Base-by-base conservation (phyloP, 2,329 filamentous ascomycete species). In the Colletotrichum australisinense region DNA sequence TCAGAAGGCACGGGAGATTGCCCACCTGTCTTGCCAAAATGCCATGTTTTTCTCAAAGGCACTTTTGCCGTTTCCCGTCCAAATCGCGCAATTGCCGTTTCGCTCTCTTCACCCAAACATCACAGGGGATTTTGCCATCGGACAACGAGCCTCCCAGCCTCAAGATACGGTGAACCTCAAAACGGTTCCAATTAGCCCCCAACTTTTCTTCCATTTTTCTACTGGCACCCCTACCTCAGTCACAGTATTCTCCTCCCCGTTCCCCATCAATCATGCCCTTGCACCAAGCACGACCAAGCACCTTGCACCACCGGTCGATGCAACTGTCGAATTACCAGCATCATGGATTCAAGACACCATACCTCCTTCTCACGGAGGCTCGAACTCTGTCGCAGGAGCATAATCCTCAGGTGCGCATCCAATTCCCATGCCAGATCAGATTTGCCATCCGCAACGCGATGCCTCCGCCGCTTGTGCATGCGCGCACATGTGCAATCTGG, bases 1-100 rank as follows among this genome's bases (percentile, higher is more conserved):
- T 16, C 14, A 42, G 38, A 42, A 55, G 52, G 11, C 52, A 49
- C 42, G 42, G 19, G 42, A 49, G 42, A 49, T 49, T 49, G 42
- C 42, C 42, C 19, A 49, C 42, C 19, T 49, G 35, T 26, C 5
- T 63, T 32, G 58, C 42, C 38, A 32, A 64, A 70, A 70, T 73
- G 55, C 70, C 70, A 73, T 73, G 59, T 73, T 70, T 73, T 60
- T 26, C 67, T 57, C 55, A 19, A n/a, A 70, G 58, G 70, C 66
- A 63, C 46, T 70, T 73, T 49, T 49, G 30, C 53, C 67, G 24
- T 56, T 67, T 69, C 60, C 60, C 60, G 67, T 49, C 42, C 42
- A 49, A 49, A n/a, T 49, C 19, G 52, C 52, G 55, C 19, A 55
- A 32, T 52, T 46, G n/a, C 53, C 32, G 19, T 58, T 35, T 49